Evolutionary conservation across 306 rosid species (phyloP), one percentile per base, ranked within the genome.

Genomic region (Sesbania bispinosa): DNA sequence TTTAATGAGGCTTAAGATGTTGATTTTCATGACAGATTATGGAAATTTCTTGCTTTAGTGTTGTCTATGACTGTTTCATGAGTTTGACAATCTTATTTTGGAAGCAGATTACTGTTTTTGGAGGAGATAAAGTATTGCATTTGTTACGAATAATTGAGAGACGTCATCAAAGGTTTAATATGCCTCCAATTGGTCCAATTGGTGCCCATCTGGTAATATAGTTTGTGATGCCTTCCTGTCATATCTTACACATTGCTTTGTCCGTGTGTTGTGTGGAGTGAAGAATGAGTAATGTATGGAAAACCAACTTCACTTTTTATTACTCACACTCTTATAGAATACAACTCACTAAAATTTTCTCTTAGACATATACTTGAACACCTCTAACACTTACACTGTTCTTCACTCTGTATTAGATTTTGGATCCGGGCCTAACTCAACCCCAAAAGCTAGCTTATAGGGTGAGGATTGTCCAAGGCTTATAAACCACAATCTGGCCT

Each of bases 131-230:
- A 82, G 97, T 90, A 63, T 66, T 85, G 47, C 33, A 71, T 62
- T 74, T 94, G 55, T 81, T 94, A 74, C 88, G 77, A 6, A 48
- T 45, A 52, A 84, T 90, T 78, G 98, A 94, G 83, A 78, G 76
- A 71, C 26, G 75, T 65, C 79, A 74, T 79, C 82, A 8, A 45
- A 90, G 80, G 76, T 94, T 93, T 80, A 82, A 77, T 67, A 77
- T 46, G 75, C 90, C 94, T 10, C 98, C 97, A 10, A 86, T 94
- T 81, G 97, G 98, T 77, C 98, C 96, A 60, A 86, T 94, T 70
- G 98, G 98, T 47, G 77, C 88, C 60, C 97, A 90, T 79, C 54
- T 90, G 98, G 98, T 82, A 69, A 54, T 41, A 32, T 24, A 58
- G 62, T 61, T 59, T 63, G 26, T 57, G 55, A 35, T 69, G 38